Percentiles rank a stretch among this genome's conserved stretches.
phyloP scores from a whole-genome alignment of 352 stramenopile genomes.

The Pythium phragmiticola region DNA sequence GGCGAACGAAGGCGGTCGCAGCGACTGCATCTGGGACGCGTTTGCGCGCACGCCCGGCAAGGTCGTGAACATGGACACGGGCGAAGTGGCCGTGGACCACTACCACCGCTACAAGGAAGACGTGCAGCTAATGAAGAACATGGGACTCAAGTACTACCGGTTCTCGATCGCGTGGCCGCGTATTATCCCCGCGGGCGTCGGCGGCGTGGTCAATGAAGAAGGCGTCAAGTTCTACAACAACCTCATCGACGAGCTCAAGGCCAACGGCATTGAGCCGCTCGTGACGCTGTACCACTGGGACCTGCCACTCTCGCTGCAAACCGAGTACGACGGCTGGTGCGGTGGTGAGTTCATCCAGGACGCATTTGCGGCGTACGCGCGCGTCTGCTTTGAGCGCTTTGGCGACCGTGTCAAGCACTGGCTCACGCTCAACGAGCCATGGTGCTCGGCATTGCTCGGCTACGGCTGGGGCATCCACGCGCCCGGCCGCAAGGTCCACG shows the following conservation, averaged over 20 bases:
- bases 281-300: constrained; percentile 98
- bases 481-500: constrained; percentile 39
- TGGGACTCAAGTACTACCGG: constrained; percentile 91
- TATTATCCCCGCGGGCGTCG: constrained; percentile 61
- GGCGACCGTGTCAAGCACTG: constrained; percentile 81
- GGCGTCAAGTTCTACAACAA: constrained; percentile 92
- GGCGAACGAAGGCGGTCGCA: constrained; percentile 75
- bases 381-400: constrained; percentile 88
- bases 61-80: constrained; percentile 34
- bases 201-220: constrained; percentile 65
- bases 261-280: constrained; percentile 78
- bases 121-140: constrained; percentile 88
- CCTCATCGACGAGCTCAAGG: constrained; percentile 81
- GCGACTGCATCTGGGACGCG: constrained; percentile 86
- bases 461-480: constrained; percentile 67
- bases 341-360: constrained; percentile 53
- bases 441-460: constrained; percentile 41
- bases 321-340: constrained; percentile 66
- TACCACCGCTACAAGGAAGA: constrained; percentile 91
- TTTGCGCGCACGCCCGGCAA: constrained; percentile 30
- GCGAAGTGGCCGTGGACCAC: constrained; percentile 90
- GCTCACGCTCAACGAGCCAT: constrained; percentile 91
- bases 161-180: constrained; percentile 93
- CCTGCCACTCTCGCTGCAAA: constrained; percentile 79
- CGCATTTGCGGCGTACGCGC: constrained; percentile 82